Base-by-base conservation (phyloP, 495 filamentous ascomycete genomes). In the Aspergillus nidulans region DNA sequence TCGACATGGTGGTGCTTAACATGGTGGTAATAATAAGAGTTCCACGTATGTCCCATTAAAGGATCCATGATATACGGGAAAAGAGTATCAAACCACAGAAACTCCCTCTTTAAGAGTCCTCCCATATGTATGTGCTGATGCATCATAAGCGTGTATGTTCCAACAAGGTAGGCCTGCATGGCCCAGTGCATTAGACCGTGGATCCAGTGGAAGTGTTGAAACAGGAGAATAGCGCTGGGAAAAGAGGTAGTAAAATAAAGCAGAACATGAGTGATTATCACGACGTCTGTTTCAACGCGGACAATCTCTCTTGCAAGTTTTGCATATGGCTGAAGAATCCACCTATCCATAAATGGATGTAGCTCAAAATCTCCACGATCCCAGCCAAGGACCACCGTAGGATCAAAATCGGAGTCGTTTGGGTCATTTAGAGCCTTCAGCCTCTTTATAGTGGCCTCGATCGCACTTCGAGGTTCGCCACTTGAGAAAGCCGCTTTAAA, bases 1-100 rank as follows among this genome's bases (percentile, higher is more conserved):
- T 92, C 89, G 44, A 91, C 84, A 59, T 91, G 89, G 62, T 91
- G 89, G 64, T 89, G 85, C 70, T 92, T 91, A 57, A 91, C 86
- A 58, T 91, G 89, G 66, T 92, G 89, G 61, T 89, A 90, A 64
- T 77, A 92, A 67, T 91, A 92, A 8, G 81, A 85, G 66, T 91
- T 86, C 86, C 86, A 91, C 0, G 89, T 90, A 59, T 91, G 88
- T 1, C 89, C 89, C 76, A 88, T 85, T 55, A 92, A 65, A 1
- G 88, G 88, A 57, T 90, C 85, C 24, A 81, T 69, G 16, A 91
- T 61, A 60, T 91, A 92, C 1, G 89, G 88, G 63, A 90, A 92
- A 1, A 73, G 28, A 3, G 61, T 57, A 61, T 91, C 87, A 49
- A 90, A 67, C 50, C 70, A 52, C 16, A 62, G 65, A 52, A 77